phyloP scores from a whole-genome alignment of 345 rosid genomes.

The Litchi chinensis region DNA sequence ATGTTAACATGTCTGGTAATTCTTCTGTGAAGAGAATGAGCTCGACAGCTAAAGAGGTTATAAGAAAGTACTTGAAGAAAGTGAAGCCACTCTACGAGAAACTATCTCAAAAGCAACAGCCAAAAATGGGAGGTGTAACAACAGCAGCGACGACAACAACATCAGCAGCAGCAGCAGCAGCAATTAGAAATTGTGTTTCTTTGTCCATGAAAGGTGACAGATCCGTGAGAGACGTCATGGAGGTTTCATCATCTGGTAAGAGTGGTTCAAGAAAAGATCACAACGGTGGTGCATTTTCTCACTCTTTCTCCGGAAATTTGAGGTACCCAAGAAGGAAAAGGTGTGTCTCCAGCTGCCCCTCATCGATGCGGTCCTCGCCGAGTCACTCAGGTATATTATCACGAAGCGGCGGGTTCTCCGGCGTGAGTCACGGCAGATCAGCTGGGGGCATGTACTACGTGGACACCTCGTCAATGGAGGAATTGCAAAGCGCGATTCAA shows the following conservation, averaged over 20 bases:
- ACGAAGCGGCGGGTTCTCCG: slow-evolving; percentile 40
- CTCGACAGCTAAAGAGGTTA: slow-evolving; percentile 75
- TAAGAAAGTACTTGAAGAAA: slow-evolving; percentile 82
- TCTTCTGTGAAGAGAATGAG: slow-evolving; percentile 78
- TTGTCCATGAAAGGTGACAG: slow-evolving; percentile 28
- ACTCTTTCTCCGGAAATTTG: slow-evolving; percentile 88
- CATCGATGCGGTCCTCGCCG: slow-evolving; percentile 90
- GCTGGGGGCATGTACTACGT: slow-evolving; percentile 28
- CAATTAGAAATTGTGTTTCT: slow-evolving; percentile 10
- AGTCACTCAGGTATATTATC: slow-evolving; percentile 82
- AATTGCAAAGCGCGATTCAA: slow-evolving; percentile 88
- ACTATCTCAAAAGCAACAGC: slow-evolving; percentile 64
- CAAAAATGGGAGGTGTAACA: slow-evolving; percentile 28
- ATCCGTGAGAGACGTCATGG: slow-evolving; percentile 29
- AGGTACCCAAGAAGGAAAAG: slow-evolving; percentile 67
- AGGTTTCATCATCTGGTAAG: slow-evolving; percentile 12
- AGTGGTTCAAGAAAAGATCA: slow-evolving; percentile 31
- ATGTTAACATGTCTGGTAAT: neutral
- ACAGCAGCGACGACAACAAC: slow-evolving; percentile 1
- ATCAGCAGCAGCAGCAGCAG: too few species aligned
- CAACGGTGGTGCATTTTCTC: slow-evolving; percentile 38
- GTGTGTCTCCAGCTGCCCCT: slow-evolving; percentile 78
- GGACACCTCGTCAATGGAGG: slow-evolving; percentile 76
- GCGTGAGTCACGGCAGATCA: slow-evolving; percentile 13
- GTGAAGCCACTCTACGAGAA: slow-evolving; percentile 94